Conservation (phyloP, 768 basidiomycete species). For the Fomitopsis pulvina region DNA sequence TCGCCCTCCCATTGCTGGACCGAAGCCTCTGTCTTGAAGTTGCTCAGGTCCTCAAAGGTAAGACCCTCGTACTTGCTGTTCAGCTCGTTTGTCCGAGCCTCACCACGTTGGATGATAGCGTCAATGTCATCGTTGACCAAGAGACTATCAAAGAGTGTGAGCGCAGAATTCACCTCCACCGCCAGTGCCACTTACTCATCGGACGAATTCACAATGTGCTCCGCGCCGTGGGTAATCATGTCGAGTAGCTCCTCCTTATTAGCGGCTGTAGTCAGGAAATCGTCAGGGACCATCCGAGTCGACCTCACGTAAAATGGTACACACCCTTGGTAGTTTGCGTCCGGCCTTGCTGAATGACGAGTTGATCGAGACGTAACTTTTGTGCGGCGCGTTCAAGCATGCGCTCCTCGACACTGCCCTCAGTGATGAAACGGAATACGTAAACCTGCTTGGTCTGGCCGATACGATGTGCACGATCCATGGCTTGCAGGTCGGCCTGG, state of each 20-base stretch:
- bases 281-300: background rate
- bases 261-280: slow-evolving; percentile 44
- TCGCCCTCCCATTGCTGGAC: slow-evolving; percentile 96
- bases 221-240: slow-evolving; percentile 97
- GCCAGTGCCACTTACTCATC: slow-evolving; percentile 50
- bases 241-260: slow-evolving; percentile 95
- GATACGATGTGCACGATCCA: slow-evolving; percentile 96
- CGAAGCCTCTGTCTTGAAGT: slow-evolving; percentile 91
- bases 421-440: slow-evolving; percentile 94
- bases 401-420: slow-evolving; percentile 92
- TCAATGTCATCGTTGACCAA: slow-evolving; percentile 90
- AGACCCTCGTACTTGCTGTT: slow-evolving; percentile 90
- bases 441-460: slow-evolving; percentile 98
- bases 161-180: background rate
- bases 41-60: slow-evolving; percentile 91
- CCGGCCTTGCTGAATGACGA: slow-evolving; percentile 95
- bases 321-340: slow-evolving; percentile 73
- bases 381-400: slow-evolving; percentile 94
- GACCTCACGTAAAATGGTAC: slow-evolving; percentile 10
- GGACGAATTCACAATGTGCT: slow-evolving; percentile 83
- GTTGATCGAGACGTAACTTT: slow-evolving; percentile 89
- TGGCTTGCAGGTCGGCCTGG: slow-evolving; percentile 97
- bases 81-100: slow-evolving; percentile 83
- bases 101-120: slow-evolving; percentile 84
- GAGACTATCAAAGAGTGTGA: slow-evolving; percentile 34